Evolutionary conservation across 306 rosid genomes (phyloP).

Genomic region (Inga oerstediana): DNA sequence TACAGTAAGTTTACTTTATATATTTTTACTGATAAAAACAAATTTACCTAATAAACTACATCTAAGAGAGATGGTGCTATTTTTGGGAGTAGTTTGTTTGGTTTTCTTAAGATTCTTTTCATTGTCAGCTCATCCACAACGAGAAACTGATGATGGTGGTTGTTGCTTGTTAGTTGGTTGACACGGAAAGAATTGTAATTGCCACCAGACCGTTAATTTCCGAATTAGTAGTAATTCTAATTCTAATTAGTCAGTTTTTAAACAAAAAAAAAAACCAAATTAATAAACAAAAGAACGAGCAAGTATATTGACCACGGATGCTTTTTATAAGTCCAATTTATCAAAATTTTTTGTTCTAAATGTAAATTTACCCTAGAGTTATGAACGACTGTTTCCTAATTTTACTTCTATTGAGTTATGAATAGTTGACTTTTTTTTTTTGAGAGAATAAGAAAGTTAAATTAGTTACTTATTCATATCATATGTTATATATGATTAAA

Average conservation of each 20-base stretch:
- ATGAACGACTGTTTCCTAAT: too few relatives aligned
- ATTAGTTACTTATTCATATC: too few relatives aligned
- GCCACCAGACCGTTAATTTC: neutral
- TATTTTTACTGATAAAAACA: neutral
- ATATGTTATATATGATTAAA: too few relatives aligned
- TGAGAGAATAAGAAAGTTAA: too few relatives aligned
- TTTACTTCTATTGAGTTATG: too few relatives aligned
- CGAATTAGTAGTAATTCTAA: neutral
- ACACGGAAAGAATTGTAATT: conserved; percentile 6
- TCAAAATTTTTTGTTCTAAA: too few relatives aligned
- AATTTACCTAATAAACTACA: neutral
- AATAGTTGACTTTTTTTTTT: too few relatives aligned
- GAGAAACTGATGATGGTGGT: conserved; percentile 26
- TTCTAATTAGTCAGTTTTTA: too few relatives aligned
- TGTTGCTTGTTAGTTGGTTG: conserved; percentile 13
- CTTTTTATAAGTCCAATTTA: too few relatives aligned
- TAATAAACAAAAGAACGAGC: too few relatives aligned
- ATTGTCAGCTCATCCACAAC: neutral
- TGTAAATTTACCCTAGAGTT: too few relatives aligned
- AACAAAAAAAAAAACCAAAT: neutral
- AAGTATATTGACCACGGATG: too few relatives aligned
- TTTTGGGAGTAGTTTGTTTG: neutral
- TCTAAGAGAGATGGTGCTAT: neutral
- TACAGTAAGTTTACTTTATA: neutral
- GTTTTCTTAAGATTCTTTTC: neutral